Evolutionary conservation across 179 eudicot genomes (phyloP).

Genomic region (Amaranthus tricolor): DNA sequence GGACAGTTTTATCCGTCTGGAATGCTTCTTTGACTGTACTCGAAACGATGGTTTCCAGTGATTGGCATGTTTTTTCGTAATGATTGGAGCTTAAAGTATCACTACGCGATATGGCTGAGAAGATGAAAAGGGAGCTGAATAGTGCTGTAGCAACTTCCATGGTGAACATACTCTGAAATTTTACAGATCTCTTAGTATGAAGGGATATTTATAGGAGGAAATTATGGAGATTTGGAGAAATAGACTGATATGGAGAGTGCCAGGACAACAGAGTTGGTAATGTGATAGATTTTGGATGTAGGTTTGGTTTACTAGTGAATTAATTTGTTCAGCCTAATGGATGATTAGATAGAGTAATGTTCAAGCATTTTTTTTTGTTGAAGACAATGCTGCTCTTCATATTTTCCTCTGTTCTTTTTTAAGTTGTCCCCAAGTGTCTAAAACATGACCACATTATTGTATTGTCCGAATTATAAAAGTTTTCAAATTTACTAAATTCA

Average conservation of each 20-base stretch:
- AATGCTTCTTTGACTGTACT: constrained; percentile 40
- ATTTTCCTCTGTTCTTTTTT: constrained; percentile 2
- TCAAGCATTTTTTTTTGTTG: constrained; percentile 26
- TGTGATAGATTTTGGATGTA: constrained; percentile 24
- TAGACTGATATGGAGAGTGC: constrained; percentile 12
- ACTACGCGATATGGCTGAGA: constrained; percentile 22
- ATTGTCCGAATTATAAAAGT: too few relatives aligned
- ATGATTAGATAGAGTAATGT: constrained; percentile 26
- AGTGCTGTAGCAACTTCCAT: constrained; percentile 36
- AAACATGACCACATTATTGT: too few relatives aligned
- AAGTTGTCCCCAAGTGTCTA: neutral
- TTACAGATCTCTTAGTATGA: constrained; percentile 1
- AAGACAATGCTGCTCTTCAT: constrained; percentile 18
- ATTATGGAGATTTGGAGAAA: neutral
- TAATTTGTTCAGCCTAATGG: constrained; percentile 39
- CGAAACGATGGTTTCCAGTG: constrained; percentile 39
- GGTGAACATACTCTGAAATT: constrained; percentile 1
- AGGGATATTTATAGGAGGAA: constrained; percentile 27
- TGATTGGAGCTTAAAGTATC: constrained; percentile 53
- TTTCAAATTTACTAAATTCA: too few relatives aligned
- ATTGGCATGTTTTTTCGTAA: constrained; percentile 55
- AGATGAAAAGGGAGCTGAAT: constrained; percentile 33
- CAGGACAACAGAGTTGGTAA: constrained; percentile 25
- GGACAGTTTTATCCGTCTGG: constrained; percentile 45
- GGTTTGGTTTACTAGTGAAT: constrained; percentile 28